Evolutionary conservation across 768 basidiomycete genomes (phyloP).

Genomic region (Nidularia pulvinata): DNA sequence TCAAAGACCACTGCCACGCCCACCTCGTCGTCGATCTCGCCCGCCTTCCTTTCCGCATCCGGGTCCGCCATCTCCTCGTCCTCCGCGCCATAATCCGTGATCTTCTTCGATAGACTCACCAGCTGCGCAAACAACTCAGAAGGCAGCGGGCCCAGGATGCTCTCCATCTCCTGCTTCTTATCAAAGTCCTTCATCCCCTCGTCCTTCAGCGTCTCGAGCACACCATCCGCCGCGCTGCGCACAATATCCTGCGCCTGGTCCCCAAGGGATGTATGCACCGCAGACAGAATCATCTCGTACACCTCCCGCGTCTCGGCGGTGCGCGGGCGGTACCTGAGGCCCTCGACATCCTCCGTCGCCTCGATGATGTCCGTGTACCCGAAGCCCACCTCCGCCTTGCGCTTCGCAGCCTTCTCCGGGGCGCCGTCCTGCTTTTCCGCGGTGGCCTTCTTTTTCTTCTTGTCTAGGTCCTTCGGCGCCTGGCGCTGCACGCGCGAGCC

Average conservation of each 20-base stretch:
- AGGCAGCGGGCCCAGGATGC: conserved; percentile 62
- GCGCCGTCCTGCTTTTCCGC: conserved; percentile 54
- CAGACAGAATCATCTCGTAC: conserved; percentile 87
- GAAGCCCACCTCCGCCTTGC: conserved; percentile 54
- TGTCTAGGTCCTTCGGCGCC: conserved; percentile 85
- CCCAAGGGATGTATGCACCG: conserved; percentile 82
- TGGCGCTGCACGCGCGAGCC: conserved; percentile 86
- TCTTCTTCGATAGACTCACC: conserved; percentile 86
- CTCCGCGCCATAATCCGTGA: conserved; percentile 93
- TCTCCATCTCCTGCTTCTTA: conserved; percentile 94
- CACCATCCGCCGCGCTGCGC: conserved; percentile 91
- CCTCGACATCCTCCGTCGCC: conserved; percentile 92
- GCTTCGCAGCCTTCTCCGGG: conserved; percentile 56
- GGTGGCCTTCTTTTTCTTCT: conserved; percentile 91
- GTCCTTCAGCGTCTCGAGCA: conserved; percentile 86
- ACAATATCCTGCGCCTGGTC: conserved; percentile 98
- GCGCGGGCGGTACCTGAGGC: conserved; percentile 88
- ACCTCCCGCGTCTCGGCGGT: conserved; percentile 95
- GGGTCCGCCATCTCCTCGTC: conserved; percentile 81
- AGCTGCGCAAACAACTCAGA: conserved; percentile 84
- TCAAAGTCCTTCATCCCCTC: conserved; percentile 94
- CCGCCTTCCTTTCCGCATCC: conserved; percentile 79
- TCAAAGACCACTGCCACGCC: conserved; percentile 99
- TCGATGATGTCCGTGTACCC: conserved; percentile 91
- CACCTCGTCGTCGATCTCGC: conserved; percentile 92